Base-by-base conservation (phyloP, 2,329 filamentous ascomycete species). In the Phialemoniopsis sp. region DNA sequence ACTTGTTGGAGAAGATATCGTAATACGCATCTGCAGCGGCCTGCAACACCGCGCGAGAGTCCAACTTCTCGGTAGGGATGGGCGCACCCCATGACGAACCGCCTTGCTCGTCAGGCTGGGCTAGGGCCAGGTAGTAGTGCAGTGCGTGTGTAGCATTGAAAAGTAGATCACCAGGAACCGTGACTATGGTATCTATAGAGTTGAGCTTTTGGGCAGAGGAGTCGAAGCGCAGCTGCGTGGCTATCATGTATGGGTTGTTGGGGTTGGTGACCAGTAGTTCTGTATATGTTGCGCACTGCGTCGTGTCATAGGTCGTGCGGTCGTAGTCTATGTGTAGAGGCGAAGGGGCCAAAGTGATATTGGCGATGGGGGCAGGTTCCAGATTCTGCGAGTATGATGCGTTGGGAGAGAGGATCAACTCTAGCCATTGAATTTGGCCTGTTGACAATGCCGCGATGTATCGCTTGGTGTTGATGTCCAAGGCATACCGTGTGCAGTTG, bases 111-210 rank as follows among this genome's bases (percentile, higher is more conserved):
- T 26, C 21, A 10, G 21, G 21, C 21, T 26, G 21, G 21, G 21
- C 21, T 10, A 26, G 21, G 10, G 21, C 21, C 9, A 47, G 40
- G 4, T 52, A 56, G 42, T 53, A 59, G 38, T 58, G 50, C 1
- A 65, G 49, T 18, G 59, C 61, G 21, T 52, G 49, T n/a, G 54
- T 44, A 4, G 58, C 54, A 48, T 63, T 55, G 51, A 65, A 65
- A 8, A 62, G 49, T 60, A 60, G 63, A 19, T 58, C 56, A 9
- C 54, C 53, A 0, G 53, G 55, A 4, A 56, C 54, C 8, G 60
- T 60, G 8, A 55, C 55, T 33, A 60, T 47, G 8, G 51, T 44
- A 44, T 64, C 60, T 32, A 64, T 26, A 26, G 21, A 26, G 10
- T 6, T 10, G 6, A 26, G 21, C 21, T 26, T 26, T 26, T 26